Conservation (phyloP, 805 yeast genomes). For the Jamesozyma lodderae region DNA sequence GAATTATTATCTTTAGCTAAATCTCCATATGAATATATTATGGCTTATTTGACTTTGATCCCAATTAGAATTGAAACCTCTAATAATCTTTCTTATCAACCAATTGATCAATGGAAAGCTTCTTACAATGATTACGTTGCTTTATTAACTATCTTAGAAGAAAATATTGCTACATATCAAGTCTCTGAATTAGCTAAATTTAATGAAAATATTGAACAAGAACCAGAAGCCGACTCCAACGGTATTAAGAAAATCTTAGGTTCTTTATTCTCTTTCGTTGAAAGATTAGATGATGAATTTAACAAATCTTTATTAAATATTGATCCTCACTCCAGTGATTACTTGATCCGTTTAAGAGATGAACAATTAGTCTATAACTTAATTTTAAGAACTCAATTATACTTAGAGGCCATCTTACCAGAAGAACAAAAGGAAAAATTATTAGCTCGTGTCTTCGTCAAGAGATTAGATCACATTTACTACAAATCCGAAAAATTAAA, state of each 20-base stretch:
- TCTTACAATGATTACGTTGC: slow-evolving; percentile 53
- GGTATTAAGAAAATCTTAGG: slow-evolving; percentile 77
- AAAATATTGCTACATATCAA: slow-evolving; percentile 46
- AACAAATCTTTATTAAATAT: slow-evolving; percentile 76
- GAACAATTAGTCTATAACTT: slow-evolving; percentile 69
- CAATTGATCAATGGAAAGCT: slow-evolving; percentile 70
- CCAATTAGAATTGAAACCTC: slow-evolving; percentile 83
- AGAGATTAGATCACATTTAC: slow-evolving; percentile 87
- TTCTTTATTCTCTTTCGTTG: slow-evolving; percentile 76
- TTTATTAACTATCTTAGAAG: slow-evolving; percentile 62
- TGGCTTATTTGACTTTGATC: slow-evolving; percentile 69
- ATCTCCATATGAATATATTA: slow-evolving; percentile 65
- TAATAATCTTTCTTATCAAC: slow-evolving; percentile 59
- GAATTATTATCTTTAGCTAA: slow-evolving; percentile 42
- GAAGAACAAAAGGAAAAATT: slow-evolving; percentile 42
- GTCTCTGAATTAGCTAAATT: slow-evolving; percentile 66
- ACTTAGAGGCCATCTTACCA: slow-evolving; percentile 59
- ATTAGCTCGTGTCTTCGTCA: slow-evolving; percentile 63
- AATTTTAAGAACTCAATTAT: slow-evolving; percentile 77
- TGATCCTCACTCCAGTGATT: slow-evolving; percentile 94
- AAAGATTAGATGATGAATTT: slow-evolving; percentile 91
- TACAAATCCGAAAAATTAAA: slow-evolving; percentile 80
- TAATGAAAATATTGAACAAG: slow-evolving; percentile 69
- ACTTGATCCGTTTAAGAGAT: slow-evolving; percentile 80
- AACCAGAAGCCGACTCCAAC: slow-evolving; percentile 48